Evolutionary conservation across 225 moss, liverwort and hornwort species (phyloP).

Genomic region (Thuidium tamariscinum): DNA sequence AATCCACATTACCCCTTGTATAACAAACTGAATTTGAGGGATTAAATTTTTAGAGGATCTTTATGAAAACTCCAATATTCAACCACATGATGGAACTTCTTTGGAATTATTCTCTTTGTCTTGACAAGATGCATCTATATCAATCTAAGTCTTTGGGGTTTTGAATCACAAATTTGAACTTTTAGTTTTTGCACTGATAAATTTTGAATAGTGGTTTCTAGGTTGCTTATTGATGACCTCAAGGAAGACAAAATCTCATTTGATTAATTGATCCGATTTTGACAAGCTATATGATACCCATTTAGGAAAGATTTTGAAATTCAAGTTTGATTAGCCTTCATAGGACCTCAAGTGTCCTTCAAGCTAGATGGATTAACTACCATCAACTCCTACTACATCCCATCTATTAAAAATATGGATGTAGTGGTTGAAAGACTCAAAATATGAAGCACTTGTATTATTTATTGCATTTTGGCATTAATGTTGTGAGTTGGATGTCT

Average conservation of each 20-base stretch:
- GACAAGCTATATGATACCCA: neutral
- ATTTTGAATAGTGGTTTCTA: neutral
- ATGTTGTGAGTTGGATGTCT: neutral
- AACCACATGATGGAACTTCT: neutral
- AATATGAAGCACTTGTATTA: neutral
- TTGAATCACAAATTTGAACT: neutral
- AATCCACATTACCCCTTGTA: neutral
- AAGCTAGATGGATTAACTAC: neutral
- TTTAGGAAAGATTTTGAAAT: neutral
- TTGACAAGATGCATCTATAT: neutral
- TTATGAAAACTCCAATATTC: fast-evolving
- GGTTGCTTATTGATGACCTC: neutral
- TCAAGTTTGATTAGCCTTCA: fast-evolving
- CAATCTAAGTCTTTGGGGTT: neutral
- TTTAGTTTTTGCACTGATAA: neutral
- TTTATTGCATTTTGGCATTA: neutral
- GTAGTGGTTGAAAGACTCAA: neutral
- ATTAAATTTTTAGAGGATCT: neutral
- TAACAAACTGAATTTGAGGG: fast-evolving
- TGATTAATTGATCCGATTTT: neutral
- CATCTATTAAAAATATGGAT: neutral
- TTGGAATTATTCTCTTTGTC: neutral
- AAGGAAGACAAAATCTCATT: fast-evolving
- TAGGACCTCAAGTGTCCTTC: neutral
- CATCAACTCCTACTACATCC: neutral